A percentile compares a stretch with the other conserved stretches of the same genome.
phyloP scores from a whole-genome alignment of 1,284 basidiomycete genomes.

The Moniliophthora roreri region DNA sequence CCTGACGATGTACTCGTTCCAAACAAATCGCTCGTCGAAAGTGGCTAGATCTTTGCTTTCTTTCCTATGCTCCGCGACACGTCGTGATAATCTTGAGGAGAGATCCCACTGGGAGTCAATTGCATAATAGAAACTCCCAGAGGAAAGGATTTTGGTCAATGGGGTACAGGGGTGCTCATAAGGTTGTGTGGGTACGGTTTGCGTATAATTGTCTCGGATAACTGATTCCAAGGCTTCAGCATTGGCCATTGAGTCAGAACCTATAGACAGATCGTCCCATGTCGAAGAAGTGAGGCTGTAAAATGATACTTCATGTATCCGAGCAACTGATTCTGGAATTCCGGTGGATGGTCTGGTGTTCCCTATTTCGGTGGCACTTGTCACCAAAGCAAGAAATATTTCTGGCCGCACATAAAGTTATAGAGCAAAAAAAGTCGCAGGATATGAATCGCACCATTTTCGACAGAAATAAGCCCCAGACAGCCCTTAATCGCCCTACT shows the following conservation, averaged over 20 bases:
- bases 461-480: constrained; percentile 73
- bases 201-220: constrained; percentile 49
- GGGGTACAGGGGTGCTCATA: constrained; percentile 91
- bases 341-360: constrained; percentile 65
- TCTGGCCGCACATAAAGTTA: constrained; percentile 43
- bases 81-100: constrained; percentile 73
- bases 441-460: constrained; percentile 49
- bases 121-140: constrained; percentile 94
- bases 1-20: constrained; percentile 84
- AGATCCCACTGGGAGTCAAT: constrained; percentile 84
- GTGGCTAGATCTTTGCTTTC: constrained; percentile 54
- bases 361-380: constrained; percentile 76
- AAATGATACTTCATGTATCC: constrained; percentile 79
- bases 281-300: constrained; percentile 67
- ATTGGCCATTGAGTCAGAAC: constrained; percentile 46
- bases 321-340: constrained; percentile 62
- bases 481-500: constrained; percentile 77
- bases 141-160: constrained; percentile 88
- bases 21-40: constrained; percentile 84
- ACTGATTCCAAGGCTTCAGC: constrained; percentile 51
- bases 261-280: constrained; percentile 68
- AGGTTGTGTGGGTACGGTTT: constrained; percentile 36
- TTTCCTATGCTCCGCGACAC: constrained; percentile 53
- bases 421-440: neutral
- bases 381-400: constrained; percentile 77